Evolutionary conservation across 768 basidiomycete species (phyloP), one percentile per base, ranked within the genome.

Genomic region (Candolleomyces eurysporus): DNA sequence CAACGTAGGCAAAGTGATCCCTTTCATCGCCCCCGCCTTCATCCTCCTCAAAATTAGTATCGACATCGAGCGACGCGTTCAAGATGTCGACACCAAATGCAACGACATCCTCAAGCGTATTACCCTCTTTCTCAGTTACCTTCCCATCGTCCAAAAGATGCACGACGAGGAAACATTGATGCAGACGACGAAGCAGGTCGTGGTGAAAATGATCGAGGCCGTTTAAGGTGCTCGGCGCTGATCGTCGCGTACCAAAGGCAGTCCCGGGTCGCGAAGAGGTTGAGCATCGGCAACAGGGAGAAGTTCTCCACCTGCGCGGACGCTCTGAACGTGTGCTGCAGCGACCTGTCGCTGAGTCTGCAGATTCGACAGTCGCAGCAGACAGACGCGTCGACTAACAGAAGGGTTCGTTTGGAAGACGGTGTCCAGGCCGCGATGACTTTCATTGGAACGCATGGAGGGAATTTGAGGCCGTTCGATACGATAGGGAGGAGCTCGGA

Each of bases 111-210:
- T 79, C 43, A 76, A 79, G 49, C 75, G 78, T n/a, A 72, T 77
- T 65, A 75, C 73, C 8, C 78, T 79, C 70, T 77, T 78, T 76
- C 69, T 78, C 53, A 70, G 75, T 57, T 76, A 79, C 54, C 68
- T 79, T 39, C 72, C 75, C 7, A 65, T 72, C 16, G 66, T 79
- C 22, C 67, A 71, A 61, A 67, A 70, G 39, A 65, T 78, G 45
- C 70, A 42, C 19, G 26, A 56, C 32, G 40, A 43, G 16, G 54
- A 11, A 26, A 22, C 17, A 3, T 46, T 21, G 45, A 70, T 72
- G 64, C 66, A 71, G 13, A 59, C 73, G 4, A 79, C 75, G 10
- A 65, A 69, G 30, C 72, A 71, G 59, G 76, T 79, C 26, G 67
- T 79, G 39, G 75, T 77, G 52, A 71, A 73, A 21, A 76, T 79